A percentile compares a stretch with the other conserved stretches of the same genome.
phyloP scores from a whole-genome alignment of 192 early-diverging fungal species.

The Mortierella hygrophila region DNA sequence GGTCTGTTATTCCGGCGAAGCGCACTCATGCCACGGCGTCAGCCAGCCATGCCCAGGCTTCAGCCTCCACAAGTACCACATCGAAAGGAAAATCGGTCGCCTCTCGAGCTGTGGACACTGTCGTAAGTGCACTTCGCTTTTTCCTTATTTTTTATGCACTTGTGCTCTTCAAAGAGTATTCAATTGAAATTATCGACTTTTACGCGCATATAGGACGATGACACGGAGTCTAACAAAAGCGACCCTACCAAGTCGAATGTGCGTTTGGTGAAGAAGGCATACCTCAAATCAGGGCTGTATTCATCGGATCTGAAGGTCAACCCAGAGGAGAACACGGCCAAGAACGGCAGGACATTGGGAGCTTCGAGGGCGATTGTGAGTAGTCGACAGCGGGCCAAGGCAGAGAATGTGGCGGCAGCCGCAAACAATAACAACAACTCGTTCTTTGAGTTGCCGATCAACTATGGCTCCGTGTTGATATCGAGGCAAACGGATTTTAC shows the following conservation, averaged over 20 bases:
- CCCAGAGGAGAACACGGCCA: slow-evolving; percentile 11
- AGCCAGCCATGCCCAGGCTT: not conserved
- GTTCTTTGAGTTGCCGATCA: slow-evolving; percentile 69
- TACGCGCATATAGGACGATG: slow-evolving; percentile 13
- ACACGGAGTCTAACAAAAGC: not conserved
- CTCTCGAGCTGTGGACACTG: not conserved
- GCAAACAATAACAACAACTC: not conserved
- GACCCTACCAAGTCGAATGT: not conserved
- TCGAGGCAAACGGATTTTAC: slow-evolving; percentile 69
- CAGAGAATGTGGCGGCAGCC: slow-evolving; percentile 1
- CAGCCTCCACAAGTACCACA: not conserved
- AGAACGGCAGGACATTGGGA: not conserved
- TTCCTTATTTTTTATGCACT: not conserved
- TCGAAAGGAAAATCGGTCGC: not conserved
- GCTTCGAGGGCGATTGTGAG: slow-evolving; percentile 7
- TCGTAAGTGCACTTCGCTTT: not conserved
- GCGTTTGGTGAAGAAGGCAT: slow-evolving; percentile 40
- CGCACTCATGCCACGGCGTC: slow-evolving; percentile 6
- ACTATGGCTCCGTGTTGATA: slow-evolving; percentile 71
- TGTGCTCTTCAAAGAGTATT: not conserved
- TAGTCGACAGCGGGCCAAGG: not conserved
- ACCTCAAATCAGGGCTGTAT: slow-evolving; percentile 59
- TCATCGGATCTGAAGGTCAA: slow-evolving; percentile 55
- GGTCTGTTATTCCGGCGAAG: not conserved
- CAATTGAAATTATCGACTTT: not conserved